A percentile compares a stretch with the other conserved stretches of the same genome.
phyloP scores from a whole-genome alignment of 495 filamentous ascomycete genomes.

The Rostrohypoxylon terebratum region DNA sequence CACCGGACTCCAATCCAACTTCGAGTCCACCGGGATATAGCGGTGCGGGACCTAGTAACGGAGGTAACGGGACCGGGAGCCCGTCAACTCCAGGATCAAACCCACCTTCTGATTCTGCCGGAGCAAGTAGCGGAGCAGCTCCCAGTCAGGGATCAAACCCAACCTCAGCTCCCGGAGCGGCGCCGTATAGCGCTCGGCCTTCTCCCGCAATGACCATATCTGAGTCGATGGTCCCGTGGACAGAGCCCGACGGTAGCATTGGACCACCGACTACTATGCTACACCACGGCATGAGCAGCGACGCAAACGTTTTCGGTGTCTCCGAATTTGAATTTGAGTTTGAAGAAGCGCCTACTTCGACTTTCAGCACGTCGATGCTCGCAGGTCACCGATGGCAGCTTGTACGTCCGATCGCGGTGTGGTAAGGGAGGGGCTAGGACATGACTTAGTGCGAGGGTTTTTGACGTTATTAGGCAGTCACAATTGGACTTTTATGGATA shows the following conservation, averaged over 20 bases:
- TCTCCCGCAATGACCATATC: slow-evolving; percentile 42
- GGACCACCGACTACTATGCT: slow-evolving; percentile 32
- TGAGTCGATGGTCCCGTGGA: slow-evolving; percentile 44
- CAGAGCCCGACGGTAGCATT: slow-evolving; percentile 33
- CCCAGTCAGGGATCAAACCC: slow-evolving; percentile 25
- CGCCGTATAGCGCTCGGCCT: slow-evolving; percentile 37
- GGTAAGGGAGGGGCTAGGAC: slow-evolving; percentile 28
- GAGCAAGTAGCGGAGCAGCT: not conserved
- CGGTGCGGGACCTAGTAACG: slow-evolving; percentile 8
- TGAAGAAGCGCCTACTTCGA: slow-evolving; percentile 28
- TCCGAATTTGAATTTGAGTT: slow-evolving; percentile 18
- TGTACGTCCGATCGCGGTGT: slow-evolving; percentile 43
- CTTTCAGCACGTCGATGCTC: slow-evolving; percentile 21
- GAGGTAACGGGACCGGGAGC: slow-evolving; percentile 10
- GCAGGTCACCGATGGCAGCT: slow-evolving; percentile 42
- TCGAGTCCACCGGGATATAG: slow-evolving; percentile 14
- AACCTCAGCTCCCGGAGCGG: slow-evolving; percentile 31
- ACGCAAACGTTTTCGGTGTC: not conserved
- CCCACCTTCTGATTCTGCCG: slow-evolving; percentile 16
- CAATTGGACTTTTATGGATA: no score
- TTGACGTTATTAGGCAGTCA: no score
- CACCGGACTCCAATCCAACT: slow-evolving; percentile 12
- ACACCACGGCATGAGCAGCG: slow-evolving; percentile 14
- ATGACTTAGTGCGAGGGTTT: not conserved
- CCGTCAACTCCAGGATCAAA: slow-evolving; percentile 8